These are phyloP conservation scores for Teunomyces lycoperdinae DNA, from an alignment of 805 yeast species.

Conservation along the genomic window DNA sequence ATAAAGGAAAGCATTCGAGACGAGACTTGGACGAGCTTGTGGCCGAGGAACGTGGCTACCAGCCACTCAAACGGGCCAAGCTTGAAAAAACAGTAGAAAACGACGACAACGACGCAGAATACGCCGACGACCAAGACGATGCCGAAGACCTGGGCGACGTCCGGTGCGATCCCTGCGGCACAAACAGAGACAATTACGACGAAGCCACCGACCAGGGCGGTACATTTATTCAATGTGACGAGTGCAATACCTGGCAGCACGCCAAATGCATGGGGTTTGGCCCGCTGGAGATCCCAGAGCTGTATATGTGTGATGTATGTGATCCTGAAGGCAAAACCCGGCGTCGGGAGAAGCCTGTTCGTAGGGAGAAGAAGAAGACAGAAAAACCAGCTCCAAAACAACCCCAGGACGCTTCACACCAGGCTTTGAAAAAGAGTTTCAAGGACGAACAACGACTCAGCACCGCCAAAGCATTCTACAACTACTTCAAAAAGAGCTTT, in stretches of 20 bases:
- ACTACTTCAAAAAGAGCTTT: conserved; percentile 41
- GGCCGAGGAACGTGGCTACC: conserved; percentile 10
- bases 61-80: not conserved
- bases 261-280: conserved; percentile 55
- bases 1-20: conserved; percentile 39
- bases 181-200: conserved; percentile 55
- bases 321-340: conserved; percentile 24
- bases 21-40: conserved; percentile 17
- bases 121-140: not conserved
- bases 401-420: conserved; percentile 8
- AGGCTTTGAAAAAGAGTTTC: conserved; percentile 13
- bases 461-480: conserved; percentile 51
- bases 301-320: conserved; percentile 57
- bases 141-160: conserved; percentile 38
- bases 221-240: conserved; percentile 64
- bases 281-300: conserved; percentile 40
- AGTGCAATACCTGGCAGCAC: conserved; percentile 73
- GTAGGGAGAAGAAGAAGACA: not conserved
- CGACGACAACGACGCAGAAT: conserved; percentile 12
- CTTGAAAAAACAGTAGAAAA: conserved; percentile 1
- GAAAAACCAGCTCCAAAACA: not conserved
- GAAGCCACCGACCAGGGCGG: conserved; percentile 54
- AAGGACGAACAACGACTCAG: conserved; percentile 42
- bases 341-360: not conserved
- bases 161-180: conserved; percentile 60